phyloP scores from a whole-genome alignment of 2,329 filamentous ascomycete genomes.

The Pyrenophora tritici-repentis region DNA sequence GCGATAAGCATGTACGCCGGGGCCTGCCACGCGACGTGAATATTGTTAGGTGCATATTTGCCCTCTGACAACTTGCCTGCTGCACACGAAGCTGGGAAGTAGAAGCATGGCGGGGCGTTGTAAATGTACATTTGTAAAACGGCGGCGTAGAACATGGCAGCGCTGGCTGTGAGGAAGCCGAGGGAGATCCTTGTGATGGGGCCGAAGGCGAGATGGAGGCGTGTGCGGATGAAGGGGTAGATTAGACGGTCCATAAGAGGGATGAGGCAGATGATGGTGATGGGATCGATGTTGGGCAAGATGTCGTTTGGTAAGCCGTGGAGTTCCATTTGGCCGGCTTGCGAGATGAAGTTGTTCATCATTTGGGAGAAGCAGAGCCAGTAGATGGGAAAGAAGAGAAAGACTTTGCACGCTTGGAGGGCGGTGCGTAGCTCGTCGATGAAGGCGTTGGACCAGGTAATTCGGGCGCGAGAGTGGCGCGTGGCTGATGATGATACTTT shows the following conservation, averaged over 20 bases:
- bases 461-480: constrained; percentile 37
- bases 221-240: constrained; percentile 53
- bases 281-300: constrained; percentile 55
- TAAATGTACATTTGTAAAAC: constrained; percentile 63
- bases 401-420: constrained; percentile 70
- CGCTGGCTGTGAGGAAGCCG: constrained; percentile 58
- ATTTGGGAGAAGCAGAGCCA: constrained; percentile 54
- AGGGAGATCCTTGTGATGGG: constrained; percentile 61
- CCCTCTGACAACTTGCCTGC: constrained; percentile 40
- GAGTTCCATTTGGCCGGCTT: constrained; percentile 54
- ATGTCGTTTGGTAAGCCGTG: constrained; percentile 56
- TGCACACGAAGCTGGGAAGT: constrained; percentile 47
- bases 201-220: constrained; percentile 47
- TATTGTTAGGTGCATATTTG: constrained; percentile 46
- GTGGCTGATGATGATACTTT: constrained; percentile 60
- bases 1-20: constrained; percentile 55
- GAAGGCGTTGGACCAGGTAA: constrained; percentile 70
- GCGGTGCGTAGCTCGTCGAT: constrained; percentile 73
- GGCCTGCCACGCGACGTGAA: constrained; percentile 53
- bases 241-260: constrained; percentile 53
- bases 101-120: constrained; percentile 58
- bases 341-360: constrained; percentile 56
- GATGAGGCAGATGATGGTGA: constrained; percentile 54
- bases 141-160: constrained; percentile 61
- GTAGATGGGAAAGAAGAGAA: constrained; percentile 57